Percentiles rank a stretch among this genome's conserved stretches.
Conservation (phyloP, 805 yeast genomes). For the Saccharomycopsis fibuligera region DNA sequence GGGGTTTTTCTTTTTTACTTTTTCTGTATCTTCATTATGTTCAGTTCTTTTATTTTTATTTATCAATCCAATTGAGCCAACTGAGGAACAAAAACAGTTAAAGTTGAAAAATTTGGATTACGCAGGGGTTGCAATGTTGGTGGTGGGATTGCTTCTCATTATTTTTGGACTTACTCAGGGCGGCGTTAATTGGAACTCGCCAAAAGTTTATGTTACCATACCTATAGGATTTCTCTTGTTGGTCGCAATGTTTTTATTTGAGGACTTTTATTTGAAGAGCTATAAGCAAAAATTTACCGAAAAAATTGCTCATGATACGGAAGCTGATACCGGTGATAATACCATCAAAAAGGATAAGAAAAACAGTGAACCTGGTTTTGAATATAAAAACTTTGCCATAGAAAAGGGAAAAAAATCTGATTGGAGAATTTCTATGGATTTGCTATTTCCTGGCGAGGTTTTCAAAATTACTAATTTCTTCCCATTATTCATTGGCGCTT, state of each 20-base stretch:
- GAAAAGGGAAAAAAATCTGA: slow-evolving; percentile 21
- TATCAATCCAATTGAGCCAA: slow-evolving; percentile 27
- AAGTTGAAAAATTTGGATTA: slow-evolving; percentile 31
- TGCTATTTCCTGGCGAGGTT: slow-evolving; percentile 10
- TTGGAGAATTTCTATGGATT: slow-evolving; percentile 7
- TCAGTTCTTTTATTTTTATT: slow-evolving; percentile 27
- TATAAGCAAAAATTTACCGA: slow-evolving; percentile 16
- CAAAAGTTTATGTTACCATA: slow-evolving; percentile 37
- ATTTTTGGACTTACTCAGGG: slow-evolving; percentile 41
- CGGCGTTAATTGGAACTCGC: slow-evolving; percentile 36
- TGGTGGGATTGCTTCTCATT: slow-evolving; percentile 32
- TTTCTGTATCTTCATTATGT: slow-evolving; percentile 27
- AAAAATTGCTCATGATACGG: background rate
- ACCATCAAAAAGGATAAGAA: background rate
- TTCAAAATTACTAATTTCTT: slow-evolving; percentile 6
- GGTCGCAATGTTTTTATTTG: slow-evolving; percentile 28
- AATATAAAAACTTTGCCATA: background rate
- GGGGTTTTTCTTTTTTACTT: slow-evolving; percentile 33
- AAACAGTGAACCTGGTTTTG: background rate
- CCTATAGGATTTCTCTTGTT: slow-evolving; percentile 33
- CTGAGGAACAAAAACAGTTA: slow-evolving; percentile 22
- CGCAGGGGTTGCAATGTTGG: slow-evolving; percentile 30
- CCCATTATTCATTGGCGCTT: slow-evolving; percentile 7
- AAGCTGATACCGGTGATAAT: background rate
- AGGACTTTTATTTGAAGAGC: slow-evolving; percentile 24